Percentiles rank a stretch among this genome's conserved stretches.
Evolutionary conservation across 805 yeast genomes (phyloP).

Genomic region (Danielia oregonensis): DNA sequence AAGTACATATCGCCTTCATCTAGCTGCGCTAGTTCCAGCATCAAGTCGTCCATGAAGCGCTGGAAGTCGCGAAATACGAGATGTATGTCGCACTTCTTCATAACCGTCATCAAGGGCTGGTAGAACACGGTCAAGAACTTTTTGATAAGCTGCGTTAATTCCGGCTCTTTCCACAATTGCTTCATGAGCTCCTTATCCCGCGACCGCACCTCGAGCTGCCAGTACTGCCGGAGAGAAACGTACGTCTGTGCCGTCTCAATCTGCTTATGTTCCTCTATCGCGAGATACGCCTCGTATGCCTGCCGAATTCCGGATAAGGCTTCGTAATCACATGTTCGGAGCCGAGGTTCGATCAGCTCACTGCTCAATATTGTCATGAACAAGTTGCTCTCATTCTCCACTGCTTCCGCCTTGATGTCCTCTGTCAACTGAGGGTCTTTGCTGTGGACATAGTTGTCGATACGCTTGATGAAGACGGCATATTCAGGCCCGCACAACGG

Average conservation of each 20-base stretch:
- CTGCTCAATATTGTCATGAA: constrained; percentile 50
- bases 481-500: constrained; percentile 35
- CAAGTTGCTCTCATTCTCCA: constrained; percentile 59
- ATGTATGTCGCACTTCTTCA: constrained; percentile 63
- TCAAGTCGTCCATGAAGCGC: constrained; percentile 46
- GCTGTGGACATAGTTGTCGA: constrained; percentile 46
- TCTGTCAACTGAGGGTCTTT: constrained; percentile 42
- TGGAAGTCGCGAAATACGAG: constrained; percentile 48
- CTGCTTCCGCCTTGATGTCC: constrained; percentile 60
- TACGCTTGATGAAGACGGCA: constrained; percentile 26
- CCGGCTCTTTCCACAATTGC: constrained; percentile 82
- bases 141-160: constrained; percentile 68
- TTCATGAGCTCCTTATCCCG: constrained; percentile 74
- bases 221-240: constrained; percentile 54
- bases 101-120: constrained; percentile 67
- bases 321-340: constrained; percentile 7
- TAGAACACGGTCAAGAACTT: constrained; percentile 70
- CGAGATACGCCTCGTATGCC: constrained; percentile 20
- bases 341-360: constrained; percentile 17
- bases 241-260: constrained; percentile 33
- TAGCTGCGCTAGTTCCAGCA: constrained; percentile 59
- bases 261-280: constrained; percentile 10
- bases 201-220: constrained; percentile 60
- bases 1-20: constrained; percentile 53
- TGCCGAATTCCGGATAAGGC: constrained; percentile 10